A percentile compares a stretch with the other conserved stretches of the same genome.
phyloP scores from a whole-genome alignment of 495 filamentous ascomycete genomes.

The Tuber brumale region DNA sequence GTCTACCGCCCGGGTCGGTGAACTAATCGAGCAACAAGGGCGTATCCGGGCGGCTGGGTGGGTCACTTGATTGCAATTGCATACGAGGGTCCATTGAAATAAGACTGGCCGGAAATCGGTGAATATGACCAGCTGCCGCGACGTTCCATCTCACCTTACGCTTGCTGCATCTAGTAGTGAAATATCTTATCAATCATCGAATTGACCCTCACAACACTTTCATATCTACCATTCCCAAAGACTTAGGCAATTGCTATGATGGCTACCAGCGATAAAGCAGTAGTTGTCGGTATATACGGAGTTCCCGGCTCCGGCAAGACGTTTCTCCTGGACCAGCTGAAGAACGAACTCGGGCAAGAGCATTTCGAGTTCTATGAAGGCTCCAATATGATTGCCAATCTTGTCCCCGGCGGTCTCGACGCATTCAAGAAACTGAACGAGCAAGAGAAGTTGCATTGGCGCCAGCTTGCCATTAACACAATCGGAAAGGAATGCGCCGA shows the following conservation, averaged over 20 bases:
- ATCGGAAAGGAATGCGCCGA: constrained; percentile 46
- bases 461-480: constrained; percentile 49
- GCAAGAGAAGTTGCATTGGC: constrained; percentile 44
- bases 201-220: neutral
- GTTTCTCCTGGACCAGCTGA: constrained; percentile 47
- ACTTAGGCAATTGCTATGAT: constrained; percentile 3
- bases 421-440: constrained; percentile 49
- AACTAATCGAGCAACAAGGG: neutral
- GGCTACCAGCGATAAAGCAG: too few relatives aligned
- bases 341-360: constrained; percentile 42
- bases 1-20: neutral
- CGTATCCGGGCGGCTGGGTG: neutral
- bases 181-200: neutral
- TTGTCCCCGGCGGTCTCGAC: constrained; percentile 50
- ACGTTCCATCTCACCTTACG: neutral
- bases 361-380: constrained; percentile 53
- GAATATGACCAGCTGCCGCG: neutral
- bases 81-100: neutral
- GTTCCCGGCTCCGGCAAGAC: constrained; percentile 59
- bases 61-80: neutral
- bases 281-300: constrained; percentile 57
- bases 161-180: neutral
- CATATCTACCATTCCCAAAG: neutral
- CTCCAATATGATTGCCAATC: constrained; percentile 47
- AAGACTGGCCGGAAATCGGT: neutral